Conservation (phyloP, 495 filamentous ascomycete species). For the Staphylotrichum longicolle region DNA sequence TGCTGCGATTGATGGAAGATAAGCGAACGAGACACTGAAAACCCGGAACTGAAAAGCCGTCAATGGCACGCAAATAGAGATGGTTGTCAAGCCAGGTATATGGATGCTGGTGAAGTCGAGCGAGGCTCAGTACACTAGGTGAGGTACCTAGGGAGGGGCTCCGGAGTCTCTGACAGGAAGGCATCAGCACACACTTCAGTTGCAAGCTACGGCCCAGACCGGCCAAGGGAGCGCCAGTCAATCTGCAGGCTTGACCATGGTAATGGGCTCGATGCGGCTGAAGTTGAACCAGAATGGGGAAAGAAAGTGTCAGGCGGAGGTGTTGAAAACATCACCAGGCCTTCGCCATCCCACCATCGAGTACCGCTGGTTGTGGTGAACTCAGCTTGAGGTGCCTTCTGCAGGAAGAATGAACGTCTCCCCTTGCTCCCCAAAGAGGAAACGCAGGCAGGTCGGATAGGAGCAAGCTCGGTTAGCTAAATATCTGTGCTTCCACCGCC, state of each 20-base stretch:
- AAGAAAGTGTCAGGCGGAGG: background rate
- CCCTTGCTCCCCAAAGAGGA: too few relatives aligned
- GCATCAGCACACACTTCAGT: background rate
- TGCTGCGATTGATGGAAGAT: conserved; percentile 18
- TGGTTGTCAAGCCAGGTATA: background rate
- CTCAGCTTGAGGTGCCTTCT: too few relatives aligned
- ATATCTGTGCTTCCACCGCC: conserved; percentile 1
- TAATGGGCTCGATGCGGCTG: background rate
- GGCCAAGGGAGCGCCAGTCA: background rate
- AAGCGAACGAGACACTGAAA: conserved; percentile 7
- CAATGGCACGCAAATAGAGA: background rate
- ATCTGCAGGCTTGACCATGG: conserved; percentile 3
- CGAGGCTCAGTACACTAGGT: too few relatives aligned
- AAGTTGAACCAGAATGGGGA: background rate
- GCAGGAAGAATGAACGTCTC: too few relatives aligned
- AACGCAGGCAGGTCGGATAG: background rate
- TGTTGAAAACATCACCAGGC: background rate
- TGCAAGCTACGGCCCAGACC: background rate
- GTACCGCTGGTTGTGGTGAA: too few relatives aligned
- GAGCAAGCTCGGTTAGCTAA: conserved; percentile 22
- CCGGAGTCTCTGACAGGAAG: too few relatives aligned
- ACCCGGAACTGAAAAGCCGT: conserved; percentile 16
- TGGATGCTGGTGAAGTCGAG: too few relatives aligned
- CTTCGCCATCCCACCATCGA: too few relatives aligned
- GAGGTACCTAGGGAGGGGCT: too few relatives aligned